Evolutionary conservation across 495 filamentous ascomycete genomes (phyloP).

Genomic region (Daldinia loculata): DNA sequence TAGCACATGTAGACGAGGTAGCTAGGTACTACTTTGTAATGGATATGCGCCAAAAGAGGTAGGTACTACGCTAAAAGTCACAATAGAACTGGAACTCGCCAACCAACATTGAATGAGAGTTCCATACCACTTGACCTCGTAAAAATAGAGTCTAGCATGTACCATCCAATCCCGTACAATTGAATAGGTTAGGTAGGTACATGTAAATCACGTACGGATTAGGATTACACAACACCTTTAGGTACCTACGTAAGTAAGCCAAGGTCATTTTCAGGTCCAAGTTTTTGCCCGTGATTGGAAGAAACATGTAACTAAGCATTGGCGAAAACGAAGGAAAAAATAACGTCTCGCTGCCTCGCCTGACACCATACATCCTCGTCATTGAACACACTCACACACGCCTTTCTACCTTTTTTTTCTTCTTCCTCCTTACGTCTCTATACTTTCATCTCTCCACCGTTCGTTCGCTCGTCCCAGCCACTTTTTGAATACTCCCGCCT

Average conservation of each 20-base stretch:
- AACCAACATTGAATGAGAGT: conserved; percentile 14
- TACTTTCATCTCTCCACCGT: conserved; percentile 25
- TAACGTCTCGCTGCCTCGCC: conserved; percentile 36
- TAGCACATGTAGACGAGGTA: background rate
- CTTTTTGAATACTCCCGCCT: conserved; percentile 7
- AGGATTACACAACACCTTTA: conserved; percentile 19
- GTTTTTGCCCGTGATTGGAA: conserved; percentile 32
- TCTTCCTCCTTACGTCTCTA: conserved; percentile 2
- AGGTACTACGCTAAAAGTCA: conserved; percentile 17
- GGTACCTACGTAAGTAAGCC: conserved; percentile 25
- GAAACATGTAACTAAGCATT: conserved; percentile 37
- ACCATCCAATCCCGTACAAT: background rate
- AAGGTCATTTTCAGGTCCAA: conserved; percentile 19
- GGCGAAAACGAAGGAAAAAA: conserved; percentile 43
- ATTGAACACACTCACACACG: conserved; percentile 33
- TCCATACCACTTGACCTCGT: conserved; percentile 21
- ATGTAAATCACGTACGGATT: conserved; percentile 11
- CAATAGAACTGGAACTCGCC: conserved; percentile 28
- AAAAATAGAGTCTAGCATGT: conserved; percentile 33
- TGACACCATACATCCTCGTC: conserved; percentile 39
- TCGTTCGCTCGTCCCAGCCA: conserved; percentile 32
- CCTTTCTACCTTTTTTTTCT: conserved; percentile 14
- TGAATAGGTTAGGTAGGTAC: background rate
- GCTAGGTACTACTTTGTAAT: background rate
- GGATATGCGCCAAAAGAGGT: conserved; percentile 3